Evolutionary conservation across 352 stramenopile species (phyloP).

Genomic region (Pythium chondricola): DNA sequence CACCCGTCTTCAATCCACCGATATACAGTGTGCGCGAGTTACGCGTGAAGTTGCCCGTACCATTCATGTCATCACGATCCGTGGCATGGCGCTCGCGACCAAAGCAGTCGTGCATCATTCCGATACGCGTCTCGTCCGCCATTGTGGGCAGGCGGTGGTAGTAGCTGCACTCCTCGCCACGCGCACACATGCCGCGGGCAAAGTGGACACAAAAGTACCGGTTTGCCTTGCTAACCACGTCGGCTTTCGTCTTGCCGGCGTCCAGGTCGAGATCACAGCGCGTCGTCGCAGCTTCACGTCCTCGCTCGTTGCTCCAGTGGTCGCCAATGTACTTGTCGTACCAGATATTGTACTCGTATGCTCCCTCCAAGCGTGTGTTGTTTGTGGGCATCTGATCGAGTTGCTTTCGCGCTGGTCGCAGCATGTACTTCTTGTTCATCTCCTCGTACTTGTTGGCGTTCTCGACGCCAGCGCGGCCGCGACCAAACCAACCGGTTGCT

Average conservation of each 20-base stretch:
- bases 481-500: conserved; percentile 91
- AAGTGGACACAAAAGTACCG: conserved; percentile 92
- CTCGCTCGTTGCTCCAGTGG: conserved; percentile 80
- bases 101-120: conserved; percentile 91
- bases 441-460: conserved; percentile 73
- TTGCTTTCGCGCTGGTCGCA: conserved; percentile 85
- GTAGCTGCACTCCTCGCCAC: conserved; percentile 88
- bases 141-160: conserved; percentile 86
- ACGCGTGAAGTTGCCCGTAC: conserved; percentile 88
- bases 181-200: conserved; percentile 85
- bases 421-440: conserved; percentile 81
- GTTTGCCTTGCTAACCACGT: conserved; percentile 80
- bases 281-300: conserved; percentile 82
- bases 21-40: conserved; percentile 92
- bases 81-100: conserved; percentile 86
- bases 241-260: conserved; percentile 88
- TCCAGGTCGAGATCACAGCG: conserved; percentile 82
- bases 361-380: conserved; percentile 86
- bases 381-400: conserved; percentile 82
- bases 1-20: conserved; percentile 65
- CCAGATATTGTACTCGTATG: conserved; percentile 95
- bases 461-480: conserved; percentile 72
- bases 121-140: conserved; percentile 64
- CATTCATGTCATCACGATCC: conserved; percentile 91
- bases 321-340: conserved; percentile 93